These are phyloP conservation scores for Aspergillus uvarum DNA, from an alignment of 2,329 filamentous ascomycete genomes.

Conservation along the genomic window DNA sequence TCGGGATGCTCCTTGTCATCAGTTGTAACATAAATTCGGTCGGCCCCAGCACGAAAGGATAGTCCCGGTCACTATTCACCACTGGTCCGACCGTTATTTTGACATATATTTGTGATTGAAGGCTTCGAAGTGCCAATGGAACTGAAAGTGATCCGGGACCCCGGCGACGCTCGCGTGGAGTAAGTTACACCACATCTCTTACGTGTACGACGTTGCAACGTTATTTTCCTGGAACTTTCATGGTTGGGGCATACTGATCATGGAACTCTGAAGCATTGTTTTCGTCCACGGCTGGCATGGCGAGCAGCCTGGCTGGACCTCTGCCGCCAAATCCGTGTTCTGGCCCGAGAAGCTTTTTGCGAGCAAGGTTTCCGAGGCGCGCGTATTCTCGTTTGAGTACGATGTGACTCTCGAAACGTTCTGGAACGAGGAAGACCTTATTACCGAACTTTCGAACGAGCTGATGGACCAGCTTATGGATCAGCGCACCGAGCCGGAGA, in stretches of 20 bases:
- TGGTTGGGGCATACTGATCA: not conserved
- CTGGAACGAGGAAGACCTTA: not conserved
- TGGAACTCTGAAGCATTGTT: slow-evolving; percentile 2
- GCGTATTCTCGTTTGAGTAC: slow-evolving; percentile 3
- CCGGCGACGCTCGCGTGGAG: not conserved
- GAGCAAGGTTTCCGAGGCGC: not conserved
- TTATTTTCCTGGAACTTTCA: no score
- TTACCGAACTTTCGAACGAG: slow-evolving; percentile 1
- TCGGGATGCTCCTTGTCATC: not conserved
- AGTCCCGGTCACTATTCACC: not conserved
- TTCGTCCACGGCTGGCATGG: slow-evolving; percentile 7
- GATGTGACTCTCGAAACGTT: not conserved
- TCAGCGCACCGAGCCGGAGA: not conserved
- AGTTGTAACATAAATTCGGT: not conserved
- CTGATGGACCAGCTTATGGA: slow-evolving; percentile 4
- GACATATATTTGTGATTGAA: not conserved
- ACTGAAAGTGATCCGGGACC: not conserved
- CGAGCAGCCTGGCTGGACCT: slow-evolving; percentile 2
- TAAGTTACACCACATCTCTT: not conserved
- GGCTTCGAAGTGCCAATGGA: not conserved
- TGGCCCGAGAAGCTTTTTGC: slow-evolving; percentile 6
- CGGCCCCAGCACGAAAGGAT: not conserved
- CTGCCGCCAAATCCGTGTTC: not conserved
- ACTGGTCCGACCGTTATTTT: not conserved
- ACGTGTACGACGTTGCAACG: not conserved